Evolutionary conservation across 2,329 filamentous ascomycete genomes (phyloP), one percentile per base, ranked within the genome.

Genomic region (Aspergillus sp.): DNA sequence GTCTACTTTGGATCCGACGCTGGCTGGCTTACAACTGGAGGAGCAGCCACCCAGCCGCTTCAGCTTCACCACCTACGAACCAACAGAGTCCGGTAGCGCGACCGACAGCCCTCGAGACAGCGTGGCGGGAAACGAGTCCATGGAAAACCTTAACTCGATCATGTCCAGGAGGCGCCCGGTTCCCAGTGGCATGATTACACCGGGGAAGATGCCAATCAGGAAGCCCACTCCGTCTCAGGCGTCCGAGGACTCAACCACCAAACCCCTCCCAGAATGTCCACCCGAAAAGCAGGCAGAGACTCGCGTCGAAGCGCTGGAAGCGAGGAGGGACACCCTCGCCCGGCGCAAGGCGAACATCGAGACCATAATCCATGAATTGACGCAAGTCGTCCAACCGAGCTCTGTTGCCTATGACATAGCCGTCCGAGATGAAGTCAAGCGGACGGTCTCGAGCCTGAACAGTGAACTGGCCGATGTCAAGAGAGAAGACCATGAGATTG

Each of bases 401-500:
- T 67, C 85, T 24, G 64, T 82, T 50, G 74, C 77, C 17, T 80
- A 78, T 46, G 70, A 76, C 6, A 73, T 81, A 30, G 78, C 83
- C 44, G 69, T 69, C 33, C 60, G 67, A 24, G 63, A 67, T 15
- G 65, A 69, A 36, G 71, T 74, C 41, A 72, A 72, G 51, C 65
- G 60, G 47, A 85, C 82, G 52, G 75, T 91, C 0, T 74, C 79
- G 42, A 69, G 65, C 14, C 65, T 88, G 32, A 71, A 72, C 37
- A 60, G 61, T 31, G 81, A 88, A 53, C 68, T 89, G 22, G 73
- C 78, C 3, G 82, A 86, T 41, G 74, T 91, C 15, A 73, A 76
- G 57, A 71, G 77, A 42, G 78, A 89, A 56, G 80, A 86, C 57
- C 81, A 89, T 50, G 82, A 91, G 35, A 61, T 88, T 26, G 84